Conservation (phyloP, 306 rosid species). For the Rubus parviflorus region DNA sequence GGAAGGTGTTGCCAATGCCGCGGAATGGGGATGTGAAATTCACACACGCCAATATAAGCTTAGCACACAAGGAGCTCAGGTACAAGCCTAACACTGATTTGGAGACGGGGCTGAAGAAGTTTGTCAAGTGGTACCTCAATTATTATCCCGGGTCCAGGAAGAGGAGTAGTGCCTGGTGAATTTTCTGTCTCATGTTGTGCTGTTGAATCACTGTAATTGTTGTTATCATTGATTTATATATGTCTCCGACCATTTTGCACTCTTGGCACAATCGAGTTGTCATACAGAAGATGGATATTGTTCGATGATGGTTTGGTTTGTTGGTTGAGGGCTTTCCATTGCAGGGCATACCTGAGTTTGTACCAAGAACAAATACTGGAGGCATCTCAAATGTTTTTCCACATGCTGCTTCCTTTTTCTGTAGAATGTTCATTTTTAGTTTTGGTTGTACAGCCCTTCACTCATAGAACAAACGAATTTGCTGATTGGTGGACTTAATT, state of each 20-base stretch:
- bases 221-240: slow-evolving; percentile 18
- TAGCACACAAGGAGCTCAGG: slow-evolving; percentile 64
- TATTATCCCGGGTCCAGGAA: slow-evolving; percentile 50
- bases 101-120: slow-evolving; percentile 77
- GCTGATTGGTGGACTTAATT: slow-evolving; percentile 39
- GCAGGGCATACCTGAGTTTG: slow-evolving; percentile 21
- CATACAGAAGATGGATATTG: slow-evolving; percentile 18
- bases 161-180: slow-evolving; percentile 60
- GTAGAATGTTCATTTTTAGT: slow-evolving; percentile 42
- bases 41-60: slow-evolving; percentile 81
- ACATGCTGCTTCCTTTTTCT: slow-evolving; percentile 33
- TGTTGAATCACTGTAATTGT: slow-evolving; percentile 11
- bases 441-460: slow-evolving; percentile 62
- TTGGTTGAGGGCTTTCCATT: slow-evolving; percentile 33
- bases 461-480: slow-evolving; percentile 45
- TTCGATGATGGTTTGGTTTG: slow-evolving; percentile 25
- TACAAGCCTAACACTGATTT: slow-evolving; percentile 70
- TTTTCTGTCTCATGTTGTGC: slow-evolving; percentile 14
- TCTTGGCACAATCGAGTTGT: slow-evolving; percentile 18
- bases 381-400: slow-evolving; percentile 31
- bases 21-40: slow-evolving; percentile 82
- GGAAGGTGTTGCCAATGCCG: slow-evolving; percentile 64
- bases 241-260: slow-evolving; percentile 12
- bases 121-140: slow-evolving; percentile 71
- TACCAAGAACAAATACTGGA: slow-evolving; percentile 27